Conservation (phyloP, 2,329 filamentous ascomycete genomes). For the Botrytis pseudocinerea region DNA sequence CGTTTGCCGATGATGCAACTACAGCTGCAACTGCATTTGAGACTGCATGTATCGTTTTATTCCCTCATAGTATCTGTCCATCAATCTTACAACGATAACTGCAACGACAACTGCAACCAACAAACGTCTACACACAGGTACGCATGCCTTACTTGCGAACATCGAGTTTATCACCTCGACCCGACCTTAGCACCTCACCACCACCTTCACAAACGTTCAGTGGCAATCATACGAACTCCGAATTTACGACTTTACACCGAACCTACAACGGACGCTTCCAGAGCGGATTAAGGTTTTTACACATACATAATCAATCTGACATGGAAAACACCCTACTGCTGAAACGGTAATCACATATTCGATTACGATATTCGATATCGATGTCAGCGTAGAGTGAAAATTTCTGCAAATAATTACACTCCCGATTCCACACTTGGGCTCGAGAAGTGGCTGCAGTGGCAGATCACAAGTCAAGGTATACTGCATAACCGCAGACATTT, state of each 20-base stretch:
- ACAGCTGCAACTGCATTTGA: background rate
- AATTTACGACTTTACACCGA: background rate
- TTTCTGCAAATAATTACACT: background rate
- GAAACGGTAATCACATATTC: background rate
- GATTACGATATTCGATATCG: background rate
- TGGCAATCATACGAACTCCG: background rate
- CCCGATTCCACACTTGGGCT: background rate
- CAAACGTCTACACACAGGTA: background rate
- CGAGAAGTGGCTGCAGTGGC: background rate
- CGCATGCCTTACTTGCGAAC: background rate
- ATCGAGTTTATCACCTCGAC: background rate
- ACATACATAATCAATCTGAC: background rate
- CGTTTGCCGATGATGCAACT: background rate
- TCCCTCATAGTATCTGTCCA: background rate
- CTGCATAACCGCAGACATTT: background rate
- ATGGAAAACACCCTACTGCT: background rate
- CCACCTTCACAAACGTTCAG: background rate
- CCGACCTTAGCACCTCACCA: background rate
- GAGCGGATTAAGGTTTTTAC: background rate
- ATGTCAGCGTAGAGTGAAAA: background rate
- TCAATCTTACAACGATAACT: background rate
- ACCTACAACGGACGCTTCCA: background rate
- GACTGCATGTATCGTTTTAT: background rate
- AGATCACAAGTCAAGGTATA: background rate
- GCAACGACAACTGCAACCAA: background rate